Evolutionary conservation across 2,329 filamentous ascomycete genomes (phyloP).

Genomic region (Fusarium humuli): DNA sequence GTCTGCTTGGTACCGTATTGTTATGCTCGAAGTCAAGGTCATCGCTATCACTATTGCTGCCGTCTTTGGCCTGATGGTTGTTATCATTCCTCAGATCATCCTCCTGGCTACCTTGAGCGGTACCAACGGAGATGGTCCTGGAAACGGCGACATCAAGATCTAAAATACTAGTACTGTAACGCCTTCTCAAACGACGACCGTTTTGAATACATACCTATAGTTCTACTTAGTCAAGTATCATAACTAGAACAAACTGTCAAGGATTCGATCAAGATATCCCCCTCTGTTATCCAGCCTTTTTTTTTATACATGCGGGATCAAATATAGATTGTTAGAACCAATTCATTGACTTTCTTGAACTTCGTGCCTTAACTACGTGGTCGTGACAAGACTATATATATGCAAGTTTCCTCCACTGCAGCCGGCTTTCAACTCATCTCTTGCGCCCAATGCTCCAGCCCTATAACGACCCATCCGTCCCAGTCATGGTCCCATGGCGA

Average conservation of each 20-base stretch:
- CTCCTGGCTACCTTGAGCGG: conserved; percentile 49
- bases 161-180: conserved; percentile 7
- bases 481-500: conserved; percentile 39
- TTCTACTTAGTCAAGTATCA: not conserved
- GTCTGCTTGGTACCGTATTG: conserved; percentile 76
- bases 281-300: not conserved
- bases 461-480: conserved; percentile 35
- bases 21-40: conserved; percentile 81
- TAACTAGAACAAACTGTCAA: conserved; percentile 12
- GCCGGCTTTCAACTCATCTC: conserved; percentile 20
- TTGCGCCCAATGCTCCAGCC: conserved; percentile 33
- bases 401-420: conserved; percentile 38
- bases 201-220: conserved; percentile 1
- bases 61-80: conserved; percentile 57
- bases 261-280: not conserved
- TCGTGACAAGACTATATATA: conserved; percentile 46
- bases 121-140: conserved; percentile 2
- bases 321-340: conserved; percentile 33
- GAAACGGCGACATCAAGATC: conserved; percentile 11
- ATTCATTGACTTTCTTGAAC: conserved; percentile 42
- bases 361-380: conserved; percentile 46
- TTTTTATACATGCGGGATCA: conserved; percentile 12
- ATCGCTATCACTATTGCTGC: conserved; percentile 65
- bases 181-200: not conserved
- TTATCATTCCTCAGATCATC: conserved; percentile 65